Evolutionary conservation across 345 rosid genomes (phyloP).

Genomic region (Populus ilicifolia): DNA sequence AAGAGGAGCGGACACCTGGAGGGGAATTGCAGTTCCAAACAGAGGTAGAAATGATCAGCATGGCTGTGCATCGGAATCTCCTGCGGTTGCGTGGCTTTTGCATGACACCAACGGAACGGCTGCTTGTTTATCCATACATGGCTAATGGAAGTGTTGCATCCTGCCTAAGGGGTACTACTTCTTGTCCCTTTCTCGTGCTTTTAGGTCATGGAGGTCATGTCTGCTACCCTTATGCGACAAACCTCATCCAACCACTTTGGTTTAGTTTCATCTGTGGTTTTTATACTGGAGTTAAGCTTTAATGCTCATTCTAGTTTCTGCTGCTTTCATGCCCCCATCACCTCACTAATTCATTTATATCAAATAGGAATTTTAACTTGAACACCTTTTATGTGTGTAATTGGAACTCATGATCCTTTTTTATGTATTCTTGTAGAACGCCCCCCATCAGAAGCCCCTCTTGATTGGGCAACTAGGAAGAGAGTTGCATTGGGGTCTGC

Average conservation of each 20-base stretch:
- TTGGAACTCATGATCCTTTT: not conserved
- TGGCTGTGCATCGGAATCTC: slow-evolving; percentile 39
- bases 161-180: slow-evolving; percentile 29
- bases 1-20: slow-evolving; percentile 36
- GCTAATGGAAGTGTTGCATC: slow-evolving; percentile 37
- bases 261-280: not conserved
- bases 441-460: slow-evolving; percentile 21
- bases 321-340: not conserved
- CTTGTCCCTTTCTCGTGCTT: not conserved
- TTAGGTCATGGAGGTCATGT: not conserved
- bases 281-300: not conserved
- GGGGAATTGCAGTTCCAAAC: slow-evolving; percentile 38
- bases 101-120: slow-evolving; percentile 36
- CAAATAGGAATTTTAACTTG: not conserved
- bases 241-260: not conserved
- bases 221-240: not conserved
- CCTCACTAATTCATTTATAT: not conserved
- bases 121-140: slow-evolving; percentile 39
- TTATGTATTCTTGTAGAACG: slow-evolving; percentile 19
- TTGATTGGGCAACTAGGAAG: slow-evolving; percentile 26
- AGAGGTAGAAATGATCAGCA: slow-evolving; percentile 36
- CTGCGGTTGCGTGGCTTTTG: slow-evolving; percentile 35
- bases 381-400: not conserved
- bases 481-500: slow-evolving; percentile 31
- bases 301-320: not conserved